Evolutionary conservation across 805 yeast species (phyloP).

Genomic region (Saccharomycopsis sp.): DNA sequence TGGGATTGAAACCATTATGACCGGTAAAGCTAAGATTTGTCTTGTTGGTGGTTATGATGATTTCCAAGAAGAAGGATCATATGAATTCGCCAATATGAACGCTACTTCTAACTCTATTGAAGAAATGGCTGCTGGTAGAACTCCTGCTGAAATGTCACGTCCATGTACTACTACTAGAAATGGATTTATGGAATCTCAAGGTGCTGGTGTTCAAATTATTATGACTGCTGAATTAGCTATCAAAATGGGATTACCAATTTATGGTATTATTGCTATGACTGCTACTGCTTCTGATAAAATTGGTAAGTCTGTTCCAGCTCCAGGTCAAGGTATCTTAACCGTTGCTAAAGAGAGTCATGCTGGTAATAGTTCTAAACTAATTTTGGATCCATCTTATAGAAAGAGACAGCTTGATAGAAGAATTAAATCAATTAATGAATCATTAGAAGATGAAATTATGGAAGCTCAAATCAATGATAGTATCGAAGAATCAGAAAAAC

Average conservation of each 20-base stretch:
- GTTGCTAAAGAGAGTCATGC: constrained; percentile 93
- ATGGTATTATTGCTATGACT: constrained; percentile 88
- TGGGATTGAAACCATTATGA: constrained; percentile 87
- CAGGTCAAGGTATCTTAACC: constrained; percentile 98
- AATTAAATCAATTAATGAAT: constrained; percentile 67
- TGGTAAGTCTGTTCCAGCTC: constrained; percentile 99
- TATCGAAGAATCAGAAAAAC: constrained; percentile 38
- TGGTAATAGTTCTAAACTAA: constrained; percentile 29
- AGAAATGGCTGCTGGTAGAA: constrained; percentile 91
- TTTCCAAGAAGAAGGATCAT: constrained; percentile 98
- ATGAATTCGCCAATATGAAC: constrained; percentile 97
- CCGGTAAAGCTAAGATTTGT: constrained; percentile 93
- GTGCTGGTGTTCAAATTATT: constrained; percentile 94
- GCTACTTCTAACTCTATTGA: constrained; percentile 88
- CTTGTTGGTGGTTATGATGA: constrained; percentile 99
- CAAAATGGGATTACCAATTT: constrained; percentile 98
- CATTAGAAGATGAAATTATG: constrained; percentile 61
- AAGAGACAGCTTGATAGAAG: constrained; percentile 80
- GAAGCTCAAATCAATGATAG: constrained; percentile 37
- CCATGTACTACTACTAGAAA: constrained; percentile 93
- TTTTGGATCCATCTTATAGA: constrained; percentile 88
- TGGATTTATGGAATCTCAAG: constrained; percentile 99
- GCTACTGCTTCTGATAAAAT: constrained; percentile 98
- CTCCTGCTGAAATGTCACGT: constrained; percentile 97
- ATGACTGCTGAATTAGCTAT: constrained; percentile 93